Evolutionary conservation across 768 basidiomycete species (phyloP), one percentile per base, ranked within the genome.

Genomic region (Hygrocybe coccinea): DNA sequence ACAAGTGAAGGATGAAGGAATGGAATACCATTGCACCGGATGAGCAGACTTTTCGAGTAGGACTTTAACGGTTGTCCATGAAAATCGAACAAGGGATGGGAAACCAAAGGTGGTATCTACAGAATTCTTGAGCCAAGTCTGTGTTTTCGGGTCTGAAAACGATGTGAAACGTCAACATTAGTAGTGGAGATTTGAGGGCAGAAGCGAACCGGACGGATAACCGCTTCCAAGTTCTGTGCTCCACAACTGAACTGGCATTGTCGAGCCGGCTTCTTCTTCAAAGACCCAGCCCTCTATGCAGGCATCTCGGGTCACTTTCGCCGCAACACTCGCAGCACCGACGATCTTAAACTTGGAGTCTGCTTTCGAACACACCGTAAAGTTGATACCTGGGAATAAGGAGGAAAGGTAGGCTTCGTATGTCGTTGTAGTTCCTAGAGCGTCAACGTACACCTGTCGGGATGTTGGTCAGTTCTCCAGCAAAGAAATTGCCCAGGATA

Each of bases 301-400:
- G 6, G 87, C 84, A 64, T 98, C 95, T 54, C 95, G 78, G 0
- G 95, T 97, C 24, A 95, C 94, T 71, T 99, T 99, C 2, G 97
- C 97, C 2, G 93, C 93, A n/a, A 98, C 91, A 67, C 91, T 93
- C 1, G 95, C 97, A 5, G 97, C 97, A 19, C 92, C 88, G 56
- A 99, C 97, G 57, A 99, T 95, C 65, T 94, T 97, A 79, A 83
- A 99, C 58, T 90, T 85, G n/a, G 86, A 85, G 65, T 99, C 97
- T 14, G 97, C 97, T 70, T 99, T 97, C 24, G 84, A 82, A 9
- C 85, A 81, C 21, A 99, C 97, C 0, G 91, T 94, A 67, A 99
- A 95, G 38, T 75, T 72, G 59, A 97, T 89, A 6, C 82, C 84
- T 0, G 91, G 90, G 69, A 97, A 99, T 33, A 85, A 65, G 6